A percentile compares a stretch with the other conserved stretches of the same genome.
Evolutionary conservation across 257 asterid species (phyloP).

Genomic region (Ballota nigra): DNA sequence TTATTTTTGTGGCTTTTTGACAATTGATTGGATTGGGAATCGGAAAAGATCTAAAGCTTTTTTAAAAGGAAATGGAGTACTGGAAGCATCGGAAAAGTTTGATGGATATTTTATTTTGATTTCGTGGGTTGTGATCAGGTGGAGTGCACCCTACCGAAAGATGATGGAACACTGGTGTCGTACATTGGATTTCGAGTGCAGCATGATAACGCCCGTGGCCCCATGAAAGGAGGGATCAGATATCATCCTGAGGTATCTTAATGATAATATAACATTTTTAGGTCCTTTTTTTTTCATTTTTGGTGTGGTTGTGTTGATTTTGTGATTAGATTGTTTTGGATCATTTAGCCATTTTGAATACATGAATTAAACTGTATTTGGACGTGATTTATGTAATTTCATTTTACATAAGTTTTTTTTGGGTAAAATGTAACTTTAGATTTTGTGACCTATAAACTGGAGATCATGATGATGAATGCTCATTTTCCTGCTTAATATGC

Average conservation of each 20-base stretch:
- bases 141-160: slow-evolving; percentile 92
- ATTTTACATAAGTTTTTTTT: neutral
- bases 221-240: slow-evolving; percentile 99
- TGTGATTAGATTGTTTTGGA: neutral
- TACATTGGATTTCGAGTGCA: slow-evolving; percentile 89
- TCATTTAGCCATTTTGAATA: neutral
- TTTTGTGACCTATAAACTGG: neutral
- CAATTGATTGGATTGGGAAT: slow-evolving; percentile 17
- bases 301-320: neutral
- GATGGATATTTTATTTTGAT: neutral
- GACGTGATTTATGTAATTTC: neutral
- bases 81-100: neutral
- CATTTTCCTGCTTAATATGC: neutral
- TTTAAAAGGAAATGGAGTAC: neutral
- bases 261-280: neutral
- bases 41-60: slow-evolving; percentile 14
- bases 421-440: neutral
- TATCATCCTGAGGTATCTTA: slow-evolving; percentile 82
- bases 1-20: neutral
- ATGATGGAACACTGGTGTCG: slow-evolving; percentile 85
- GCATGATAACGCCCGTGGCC: slow-evolving; percentile 95
- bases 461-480: neutral
- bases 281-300: neutral
- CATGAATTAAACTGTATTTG: slow-evolving; percentile 15
- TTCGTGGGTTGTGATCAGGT: slow-evolving; percentile 53